phyloP scores from a whole-genome alignment of 208 protist genomes.

The Naegleria lovaniensis region DNA sequence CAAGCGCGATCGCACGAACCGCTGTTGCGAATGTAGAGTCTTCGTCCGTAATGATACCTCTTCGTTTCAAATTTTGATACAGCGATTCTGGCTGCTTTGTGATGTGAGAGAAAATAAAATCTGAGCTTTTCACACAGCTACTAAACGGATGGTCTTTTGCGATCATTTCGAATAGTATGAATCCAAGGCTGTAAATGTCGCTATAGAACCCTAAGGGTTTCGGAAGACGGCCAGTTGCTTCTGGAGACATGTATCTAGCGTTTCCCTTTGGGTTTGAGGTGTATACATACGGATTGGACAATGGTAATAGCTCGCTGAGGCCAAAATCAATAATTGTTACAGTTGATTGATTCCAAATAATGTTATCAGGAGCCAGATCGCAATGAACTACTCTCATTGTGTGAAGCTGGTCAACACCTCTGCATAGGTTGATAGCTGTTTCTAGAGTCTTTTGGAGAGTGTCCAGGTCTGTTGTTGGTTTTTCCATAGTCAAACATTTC shows the following conservation, averaged over 20 bases:
- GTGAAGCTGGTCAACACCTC: not conserved
- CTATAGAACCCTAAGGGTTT: not conserved
- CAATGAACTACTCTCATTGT: not conserved
- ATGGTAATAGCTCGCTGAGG: not conserved
- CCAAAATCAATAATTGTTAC: not conserved
- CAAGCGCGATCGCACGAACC: not conserved
- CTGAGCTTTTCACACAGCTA: not conserved
- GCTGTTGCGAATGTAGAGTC: not conserved
- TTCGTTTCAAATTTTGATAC: not conserved
- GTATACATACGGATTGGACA: not conserved
- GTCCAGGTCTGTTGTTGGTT: not conserved
- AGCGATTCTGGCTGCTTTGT: not conserved
- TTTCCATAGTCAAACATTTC: not conserved
- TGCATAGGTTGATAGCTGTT: not conserved
- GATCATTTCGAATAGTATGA: not conserved
- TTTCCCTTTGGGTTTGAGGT: not conserved
- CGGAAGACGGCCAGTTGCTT: not conserved
- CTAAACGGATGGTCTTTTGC: not conserved
- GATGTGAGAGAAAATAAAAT: not conserved
- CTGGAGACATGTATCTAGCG: not conserved
- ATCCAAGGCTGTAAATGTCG: not conserved
- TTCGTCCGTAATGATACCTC: not conserved
- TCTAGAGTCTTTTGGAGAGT: not conserved
- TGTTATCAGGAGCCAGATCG: not conserved
- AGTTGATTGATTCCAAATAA: not conserved